Percentiles rank a stretch among this genome's conserved stretches.
These are phyloP conservation scores for Gastrodia elata DNA, from an alignment of 106 monocot genomes.

Conservation along the genomic window DNA sequence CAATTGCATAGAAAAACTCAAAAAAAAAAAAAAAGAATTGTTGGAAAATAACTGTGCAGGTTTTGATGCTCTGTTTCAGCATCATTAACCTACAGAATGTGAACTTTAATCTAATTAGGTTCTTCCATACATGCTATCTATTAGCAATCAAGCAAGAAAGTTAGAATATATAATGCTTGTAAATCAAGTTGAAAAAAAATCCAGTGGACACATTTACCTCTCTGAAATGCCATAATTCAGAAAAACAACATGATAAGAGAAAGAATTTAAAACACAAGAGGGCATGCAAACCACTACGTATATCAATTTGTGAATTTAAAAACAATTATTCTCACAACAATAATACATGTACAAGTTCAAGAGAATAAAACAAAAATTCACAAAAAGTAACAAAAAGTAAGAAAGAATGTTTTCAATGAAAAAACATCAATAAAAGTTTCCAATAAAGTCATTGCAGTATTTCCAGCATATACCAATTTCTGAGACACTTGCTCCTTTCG, in stretches of 20 bases:
- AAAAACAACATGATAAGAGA: not conserved
- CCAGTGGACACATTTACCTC: not conserved
- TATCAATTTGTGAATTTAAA: not conserved
- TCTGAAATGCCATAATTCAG: not conserved
- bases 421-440: not conserved
- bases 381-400: not conserved
- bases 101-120: too few relatives aligned
- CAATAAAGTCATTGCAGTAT: not conserved
- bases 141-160: too few relatives aligned
- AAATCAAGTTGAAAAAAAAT: not conserved
- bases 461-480: conserved; percentile 56
- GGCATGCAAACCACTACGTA: not conserved
- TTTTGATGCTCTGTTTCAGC: too few relatives aligned
- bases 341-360: not conserved
- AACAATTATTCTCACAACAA: not conserved
- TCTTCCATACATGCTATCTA: too few relatives aligned
- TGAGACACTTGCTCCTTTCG: conserved; percentile 80
- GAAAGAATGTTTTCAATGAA: not conserved
- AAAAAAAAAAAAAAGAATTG: too few relatives aligned
- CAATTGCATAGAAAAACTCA: too few relatives aligned
- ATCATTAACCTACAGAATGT: too few relatives aligned
- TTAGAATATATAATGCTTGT: too few relatives aligned
- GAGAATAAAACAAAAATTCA: conserved; percentile 1
- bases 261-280: not conserved
- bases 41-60: too few relatives aligned